Base-by-base conservation (phyloP, 257 asterid species). In the Nicotiana undulata region DNA sequence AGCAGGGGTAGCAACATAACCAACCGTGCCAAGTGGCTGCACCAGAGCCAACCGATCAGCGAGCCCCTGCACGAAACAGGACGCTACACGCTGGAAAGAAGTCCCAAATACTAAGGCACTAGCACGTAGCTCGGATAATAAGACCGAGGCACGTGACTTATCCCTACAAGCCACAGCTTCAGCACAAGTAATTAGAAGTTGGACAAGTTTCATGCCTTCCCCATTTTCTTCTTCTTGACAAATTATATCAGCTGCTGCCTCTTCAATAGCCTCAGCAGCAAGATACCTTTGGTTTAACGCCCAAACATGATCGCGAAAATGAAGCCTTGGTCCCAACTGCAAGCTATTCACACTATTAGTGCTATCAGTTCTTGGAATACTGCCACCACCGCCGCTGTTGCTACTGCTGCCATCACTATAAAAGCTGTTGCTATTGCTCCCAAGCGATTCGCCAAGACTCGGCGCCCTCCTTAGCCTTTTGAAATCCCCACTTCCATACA, bases 121-220 rank as follows among this genome's bases (percentile, higher is more conserved):
- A n/a, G 87, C 83, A 2, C 92, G 87, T 13, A 93, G 96, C 84
- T 93, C 94, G 0, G 92, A 87, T 13, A 93, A 77, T 52, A 91
- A 34, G n/a, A 84, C 64, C 1, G 94, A 86, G 9, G 97, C 96
- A 34, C 91, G 96, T 1, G 90, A 59, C 86, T 90, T 83, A 61
- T 92, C 97, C 0, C 97, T 89, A 46, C 97, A 91, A 15, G 97
- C 97, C 15, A 92, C 96, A 1, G 97, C 96, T 84, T 92, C 97
- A 2, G 94, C 96, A 46, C 97, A 92, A 31, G 96, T 91, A 84
- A 92, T 89, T 53, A 92, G 89, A 80, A 86, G 92, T 68, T 91
- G 96, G 65, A 92, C 94, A 2, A 92, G 84, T 55, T 84, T 89
- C 92, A 85, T 88, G 5, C 91, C 96, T 28, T 90, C 92, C 22